phyloP scores from a whole-genome alignment of 148 eudicot genomes.

The Amaranthus cruentus region DNA sequence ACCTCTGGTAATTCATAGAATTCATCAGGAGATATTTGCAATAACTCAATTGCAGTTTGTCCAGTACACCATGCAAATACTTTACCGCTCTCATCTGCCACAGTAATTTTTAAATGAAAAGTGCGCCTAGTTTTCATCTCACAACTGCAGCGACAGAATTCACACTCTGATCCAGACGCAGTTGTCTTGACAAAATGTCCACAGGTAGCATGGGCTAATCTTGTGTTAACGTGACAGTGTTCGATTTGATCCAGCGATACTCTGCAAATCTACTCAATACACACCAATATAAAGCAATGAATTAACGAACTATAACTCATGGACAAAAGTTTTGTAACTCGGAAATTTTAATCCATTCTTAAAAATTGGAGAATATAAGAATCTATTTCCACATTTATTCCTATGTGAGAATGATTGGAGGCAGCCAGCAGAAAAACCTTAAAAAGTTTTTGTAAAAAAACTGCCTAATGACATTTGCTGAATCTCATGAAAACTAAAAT shows the following conservation, averaged over 20 bases:
- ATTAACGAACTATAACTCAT: not conserved
- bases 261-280: constrained; percentile 55
- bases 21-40: constrained; percentile 92
- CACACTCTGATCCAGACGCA: constrained; percentile 46
- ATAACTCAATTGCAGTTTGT: constrained; percentile 77
- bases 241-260: constrained; percentile 85
- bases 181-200: constrained; percentile 61
- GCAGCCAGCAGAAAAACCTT: too few species aligned
- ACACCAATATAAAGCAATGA: not conserved
- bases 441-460: too few species aligned
- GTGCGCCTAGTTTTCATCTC: constrained; percentile 46
- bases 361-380: too few species aligned
- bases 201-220: constrained; percentile 58
- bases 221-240: constrained; percentile 65
- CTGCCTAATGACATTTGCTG: too few species aligned
- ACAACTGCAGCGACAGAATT: constrained; percentile 59
- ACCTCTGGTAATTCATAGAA: constrained; percentile 86
- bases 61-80: constrained; percentile 85
- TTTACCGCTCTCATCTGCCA: constrained; percentile 71
- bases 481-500: too few species aligned
- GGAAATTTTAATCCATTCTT: too few species aligned
- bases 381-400: too few species aligned
- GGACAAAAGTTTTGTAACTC: too few species aligned
- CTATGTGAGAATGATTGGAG: too few species aligned
- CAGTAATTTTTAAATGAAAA: constrained; percentile 67